phyloP scores from a whole-genome alignment of 1,139 yeast genomes.

The Taphrina pruni region DNA sequence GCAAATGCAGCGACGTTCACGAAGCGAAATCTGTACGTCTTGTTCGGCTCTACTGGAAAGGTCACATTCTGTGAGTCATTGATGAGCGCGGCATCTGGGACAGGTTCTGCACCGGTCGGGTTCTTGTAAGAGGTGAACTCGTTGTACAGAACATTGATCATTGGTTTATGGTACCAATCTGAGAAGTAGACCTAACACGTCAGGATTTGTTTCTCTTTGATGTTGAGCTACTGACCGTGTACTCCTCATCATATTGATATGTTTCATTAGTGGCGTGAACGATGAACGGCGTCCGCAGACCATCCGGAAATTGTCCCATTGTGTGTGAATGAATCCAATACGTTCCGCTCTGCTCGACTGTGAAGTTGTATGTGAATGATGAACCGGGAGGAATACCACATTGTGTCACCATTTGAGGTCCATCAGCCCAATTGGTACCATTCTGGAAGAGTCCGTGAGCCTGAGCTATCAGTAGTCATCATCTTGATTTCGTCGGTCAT shows the following conservation, averaged over 20 bases:
- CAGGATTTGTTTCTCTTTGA: background rate
- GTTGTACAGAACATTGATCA: conserved; percentile 54
- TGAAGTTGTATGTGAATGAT: conserved; percentile 74
- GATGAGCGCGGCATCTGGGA: conserved; percentile 62
- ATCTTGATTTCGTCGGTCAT: background rate
- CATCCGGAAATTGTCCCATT: conserved; percentile 86
- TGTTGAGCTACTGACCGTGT: conserved; percentile 54
- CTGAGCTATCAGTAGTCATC: conserved; percentile 59
- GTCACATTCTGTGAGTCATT: conserved; percentile 75
- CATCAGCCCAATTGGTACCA: conserved; percentile 77
- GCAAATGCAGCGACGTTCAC: conserved; percentile 86
- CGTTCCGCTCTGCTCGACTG: conserved; percentile 84
- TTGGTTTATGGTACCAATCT: conserved; percentile 83
- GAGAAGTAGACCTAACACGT: conserved; percentile 48
- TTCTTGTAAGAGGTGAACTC: conserved; percentile 71
- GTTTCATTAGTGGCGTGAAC: conserved; percentile 65
- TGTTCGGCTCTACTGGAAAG: conserved; percentile 75
- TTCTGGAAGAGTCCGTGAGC: conserved; percentile 91
- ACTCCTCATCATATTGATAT: conserved; percentile 75
- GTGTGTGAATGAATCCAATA: conserved; percentile 97
- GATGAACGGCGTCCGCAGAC: conserved; percentile 80
- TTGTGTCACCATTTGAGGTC: conserved; percentile 84
- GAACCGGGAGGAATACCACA: conserved; percentile 75
- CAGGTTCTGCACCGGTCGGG: conserved; percentile 97
- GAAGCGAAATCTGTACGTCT: conserved; percentile 77